Base-by-base conservation (phyloP, 371 early-diverging fungal species). In the Saksenaea vasiformis region DNA sequence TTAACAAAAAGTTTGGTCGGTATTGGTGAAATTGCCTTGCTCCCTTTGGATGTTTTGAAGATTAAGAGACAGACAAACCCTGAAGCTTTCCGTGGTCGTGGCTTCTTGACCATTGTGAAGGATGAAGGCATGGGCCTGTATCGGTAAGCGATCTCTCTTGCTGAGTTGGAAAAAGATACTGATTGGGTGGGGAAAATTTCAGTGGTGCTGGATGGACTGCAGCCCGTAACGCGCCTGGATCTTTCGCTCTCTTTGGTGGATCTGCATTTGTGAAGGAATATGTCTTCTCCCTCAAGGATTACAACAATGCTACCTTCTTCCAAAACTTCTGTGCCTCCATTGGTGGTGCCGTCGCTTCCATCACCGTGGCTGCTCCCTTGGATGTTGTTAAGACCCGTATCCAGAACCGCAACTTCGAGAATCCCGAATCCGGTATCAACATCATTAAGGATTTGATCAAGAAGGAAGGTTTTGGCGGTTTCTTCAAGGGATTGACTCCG, bases 371-470 rank as follows among this genome's bases (percentile, higher is more conserved):
- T 27, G 96, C 97, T 27, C 98, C 98, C 57, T 83, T 98, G 63
- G 98, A 98, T 70, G 98, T 98, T 8, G 92, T 94, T 84, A 98
- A 98, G 87, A 97, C 98, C n/a, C 92, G 98, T 58, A 98, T 98
- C 73, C 98, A 98, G 80, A 91, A 95, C 70, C 86, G 91, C 60
- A 87, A 93, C 70, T 91, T 91, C 74, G 96, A 93, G 34, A 87
- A 88, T 69, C 94, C 94, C 15, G 94, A 95, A 73, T 84, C 90
- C 37, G 98, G 98, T 57, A 74, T 89, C 68, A 84, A 84, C 59
- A 96, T 98, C 65, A 79, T 98, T 63, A 83, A 80, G 75, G 87
- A 90, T 58, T 91, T 98, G 92, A 73, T 95, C 67, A 90, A 86
- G 69, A 81, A 95, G 68, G 98, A 98, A 83, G 98, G 98, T 53